Evolutionary conservation across 768 basidiomycete species (phyloP), one percentile per base, ranked within the genome.

Genomic region (Boletus coccyginus): DNA sequence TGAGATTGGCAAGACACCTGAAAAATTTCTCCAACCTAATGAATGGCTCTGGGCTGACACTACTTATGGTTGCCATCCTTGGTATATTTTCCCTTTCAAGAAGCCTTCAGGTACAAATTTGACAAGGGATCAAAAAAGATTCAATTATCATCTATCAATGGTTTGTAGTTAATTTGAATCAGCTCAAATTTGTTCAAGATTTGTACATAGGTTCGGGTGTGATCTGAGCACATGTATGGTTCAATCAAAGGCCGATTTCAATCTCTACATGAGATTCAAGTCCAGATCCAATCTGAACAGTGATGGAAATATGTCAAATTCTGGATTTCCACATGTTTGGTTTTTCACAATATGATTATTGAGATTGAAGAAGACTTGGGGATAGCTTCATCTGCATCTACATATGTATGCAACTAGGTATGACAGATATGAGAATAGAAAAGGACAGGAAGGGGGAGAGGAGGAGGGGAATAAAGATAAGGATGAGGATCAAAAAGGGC

Each of bases 11-110:
- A 3, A 16, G 3, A 35, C 19, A 52, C 46, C 53, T 12, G 27
- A 39, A 19, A 33, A 31, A 7, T 49, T 52, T 35, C 17, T 62
- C 12, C 27, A n/a, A 3, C 19, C 21, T 9, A 19, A 32, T 6
- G 50, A 62, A 36, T 64, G 54, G 50, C 16, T 57, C 13, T 64
- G 55, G 61, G 55, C 49, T 10, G 63, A 62, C 29, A 42, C 27
- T 19, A 55, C 58, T 12, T 59, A 59, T 43, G 21, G 9, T 2
- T 53, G 40, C 5, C 49, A 51, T 7, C 24, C 53, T 8, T 69
- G 65, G 66, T 69, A 64, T 53, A 38, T 70, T 5, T 42, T 61
- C 9, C 67, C 67, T 3, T 70, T 64, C 57, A 70, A 67, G 36
- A 46, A 46, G 49, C 61, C 64, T 27, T 19, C 41, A 7, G 43